Evolutionary conservation across 2,329 filamentous ascomycete genomes (phyloP).

Genomic region (Leptoxyphium fumago): DNA sequence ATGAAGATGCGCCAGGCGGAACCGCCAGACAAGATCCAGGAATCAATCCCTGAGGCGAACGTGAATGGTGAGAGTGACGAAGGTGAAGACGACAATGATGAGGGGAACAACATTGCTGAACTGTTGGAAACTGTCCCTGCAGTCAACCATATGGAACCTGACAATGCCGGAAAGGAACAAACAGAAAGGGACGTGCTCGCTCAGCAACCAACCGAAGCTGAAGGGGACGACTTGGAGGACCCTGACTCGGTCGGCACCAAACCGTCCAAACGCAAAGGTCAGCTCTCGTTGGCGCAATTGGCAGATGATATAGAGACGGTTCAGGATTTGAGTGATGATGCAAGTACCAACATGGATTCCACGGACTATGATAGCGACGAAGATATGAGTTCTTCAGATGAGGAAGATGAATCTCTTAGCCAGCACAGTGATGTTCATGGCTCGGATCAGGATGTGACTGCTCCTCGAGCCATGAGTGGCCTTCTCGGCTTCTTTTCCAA

Average conservation of each 20-base stretch:
- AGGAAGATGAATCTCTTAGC: slow-evolving; percentile 11
- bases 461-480: slow-evolving; percentile 1
- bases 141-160: not conserved
- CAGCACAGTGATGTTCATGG: slow-evolving; percentile 23
- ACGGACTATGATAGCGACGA: slow-evolving; percentile 21
- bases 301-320: slow-evolving; percentile 23
- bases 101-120: slow-evolving; percentile 8
- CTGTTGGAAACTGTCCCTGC: not conserved
- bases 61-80: slow-evolving; percentile 18
- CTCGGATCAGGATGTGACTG: slow-evolving; percentile 1
- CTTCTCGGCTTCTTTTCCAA: slow-evolving; percentile 28
- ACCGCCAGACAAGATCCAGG: slow-evolving; percentile 11
- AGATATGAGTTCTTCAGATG: slow-evolving; percentile 22
- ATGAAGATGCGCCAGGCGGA: slow-evolving; percentile 14
- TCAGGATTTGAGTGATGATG: slow-evolving; percentile 21
- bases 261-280: not conserved
- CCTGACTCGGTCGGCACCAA: slow-evolving; percentile 8
- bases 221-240: slow-evolving; percentile 19
- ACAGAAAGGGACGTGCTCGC: not conserved
- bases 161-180: not conserved
- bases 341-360: slow-evolving; percentile 23
- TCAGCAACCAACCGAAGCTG: not conserved
- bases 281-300: slow-evolving; percentile 9
- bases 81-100: slow-evolving; percentile 8
- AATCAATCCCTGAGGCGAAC: slow-evolving; percentile 19